Evolutionary conservation across 257 asterid species (phyloP).

Genomic region (Mentha longifolia): DNA sequence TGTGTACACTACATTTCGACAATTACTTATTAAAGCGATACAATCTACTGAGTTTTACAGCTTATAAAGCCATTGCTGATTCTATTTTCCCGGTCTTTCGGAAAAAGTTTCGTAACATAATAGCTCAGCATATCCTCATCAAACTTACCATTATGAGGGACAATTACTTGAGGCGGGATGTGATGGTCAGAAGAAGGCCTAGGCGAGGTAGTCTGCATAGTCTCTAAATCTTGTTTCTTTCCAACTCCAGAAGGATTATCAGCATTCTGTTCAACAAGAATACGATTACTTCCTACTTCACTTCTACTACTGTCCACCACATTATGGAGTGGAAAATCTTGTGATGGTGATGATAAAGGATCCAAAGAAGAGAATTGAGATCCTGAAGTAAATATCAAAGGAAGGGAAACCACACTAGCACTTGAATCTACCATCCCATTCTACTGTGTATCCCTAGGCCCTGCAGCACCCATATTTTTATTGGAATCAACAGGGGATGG

Average conservation of each 20-base stretch:
- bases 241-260: conserved; percentile 47
- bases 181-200: conserved; percentile 70
- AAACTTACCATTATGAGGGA: conserved; percentile 65
- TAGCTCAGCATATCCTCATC: conserved; percentile 18
- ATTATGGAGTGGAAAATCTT: conserved; percentile 42
- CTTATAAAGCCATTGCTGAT: neutral
- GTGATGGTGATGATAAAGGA: conserved; percentile 51
- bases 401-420: conserved; percentile 32
- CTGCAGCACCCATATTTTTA: conserved; percentile 33
- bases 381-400: conserved; percentile 48
- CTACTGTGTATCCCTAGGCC: conserved; percentile 35
- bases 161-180: conserved; percentile 60
- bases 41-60: conserved; percentile 20
- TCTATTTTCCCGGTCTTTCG: neutral
- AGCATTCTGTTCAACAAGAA: conserved; percentile 7
- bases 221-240: conserved; percentile 53
- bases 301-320: conserved; percentile 38
- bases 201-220: conserved; percentile 49
- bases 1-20: neutral
- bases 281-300: conserved; percentile 41
- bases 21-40: no score
- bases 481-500: conserved; percentile 40
- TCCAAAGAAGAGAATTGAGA: conserved; percentile 48
- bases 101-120: conserved; percentile 36
- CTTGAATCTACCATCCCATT: conserved; percentile 34